Evolutionary conservation across 75 land plant genomes (phyloP), one percentile per base, ranked within the genome.

Genomic region (Picea sitchensis): DNA sequence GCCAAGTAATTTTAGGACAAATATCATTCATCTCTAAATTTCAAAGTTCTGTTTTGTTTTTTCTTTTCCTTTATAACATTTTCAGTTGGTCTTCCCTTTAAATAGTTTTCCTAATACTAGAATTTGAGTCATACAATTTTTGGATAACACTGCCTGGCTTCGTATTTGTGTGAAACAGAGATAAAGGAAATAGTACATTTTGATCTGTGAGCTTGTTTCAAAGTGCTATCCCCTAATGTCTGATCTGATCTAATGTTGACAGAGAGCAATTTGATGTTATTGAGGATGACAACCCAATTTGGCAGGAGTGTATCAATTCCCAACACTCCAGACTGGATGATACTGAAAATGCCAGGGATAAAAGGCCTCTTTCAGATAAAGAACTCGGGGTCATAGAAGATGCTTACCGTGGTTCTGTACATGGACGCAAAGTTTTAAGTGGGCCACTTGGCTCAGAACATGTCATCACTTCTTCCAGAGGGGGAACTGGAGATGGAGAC

Each of bases 361-460:
- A 38, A 58, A 75, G 76, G 76, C 14, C 54, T 47, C 5, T 0
- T 54, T 58, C 20, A 44, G 60, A 75, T 30, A 75, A 31, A 75
- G 76, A 75, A 18, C 34, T 5, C 17, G 14, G 23, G 17, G 58
- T 75, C 30, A 75, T 54, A 6, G 76, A 75, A 51, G 60, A 75
- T 58, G 26, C 44, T 71, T 75, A 30, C 26, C 59, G 21, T 75
- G 54, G 23, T 71, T 3, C 74, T 44, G 1, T 44, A 8, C 74
- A 18, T 41, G 59, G 60, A 21, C 58, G 47, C 18, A 75, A 32
- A 23, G 76, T 75, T 30, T 58, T 75, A 4, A 75, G 76, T 57
- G 76, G 76, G 76, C 76, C 76, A 30, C 76, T 75, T 58, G 38
- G 30, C 56, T 31, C 76, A 58, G 76, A 75, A 58, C 17, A 15